A percentile compares a stretch with the other conserved stretches of the same genome.
Conservation (phyloP, 371 early-diverging fungal species). For the Nosema muscidifuracis region DNA sequence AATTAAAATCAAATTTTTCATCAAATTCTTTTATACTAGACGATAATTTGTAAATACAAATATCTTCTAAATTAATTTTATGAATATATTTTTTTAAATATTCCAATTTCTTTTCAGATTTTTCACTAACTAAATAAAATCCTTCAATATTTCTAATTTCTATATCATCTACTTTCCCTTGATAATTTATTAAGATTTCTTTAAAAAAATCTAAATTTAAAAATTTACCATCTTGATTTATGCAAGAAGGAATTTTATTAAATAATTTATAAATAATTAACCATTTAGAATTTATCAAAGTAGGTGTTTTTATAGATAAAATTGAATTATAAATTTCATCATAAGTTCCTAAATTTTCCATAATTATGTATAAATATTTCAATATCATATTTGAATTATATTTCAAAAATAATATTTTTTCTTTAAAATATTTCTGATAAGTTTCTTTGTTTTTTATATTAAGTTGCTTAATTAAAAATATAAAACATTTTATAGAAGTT, state of each 20-base stretch:
- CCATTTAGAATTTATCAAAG: slow-evolving; percentile 9
- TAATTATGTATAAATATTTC: slow-evolving; percentile 10
- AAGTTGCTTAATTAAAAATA: slow-evolving; percentile 7
- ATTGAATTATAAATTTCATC: slow-evolving; percentile 8
- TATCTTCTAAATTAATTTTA: background rate
- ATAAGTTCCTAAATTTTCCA: background rate
- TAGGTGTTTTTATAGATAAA: background rate
- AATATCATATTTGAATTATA: slow-evolving; percentile 5
- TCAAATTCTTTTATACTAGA: slow-evolving; percentile 6
- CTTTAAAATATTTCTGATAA: background rate
- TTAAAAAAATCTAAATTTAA: slow-evolving; percentile 6
- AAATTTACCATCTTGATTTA: slow-evolving; percentile 9
- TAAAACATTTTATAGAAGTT: background rate
- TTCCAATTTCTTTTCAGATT: background rate
- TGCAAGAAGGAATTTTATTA: background rate
- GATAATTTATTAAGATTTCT: background rate
- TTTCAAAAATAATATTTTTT: slow-evolving; percentile 6
- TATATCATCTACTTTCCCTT: background rate
- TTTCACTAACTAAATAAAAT: background rate
- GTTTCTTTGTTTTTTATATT: background rate
- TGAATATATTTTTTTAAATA: background rate
- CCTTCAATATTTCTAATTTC: slow-evolving; percentile 1
- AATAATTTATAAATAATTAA: slow-evolving; percentile 11
- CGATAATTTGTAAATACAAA: slow-evolving; percentile 10
- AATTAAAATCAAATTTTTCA: slow-evolving; percentile 7